These are phyloP conservation scores for Sporothrix pseudoabietina DNA, from an alignment of 2,329 filamentous ascomycete species.

Conservation along the genomic window DNA sequence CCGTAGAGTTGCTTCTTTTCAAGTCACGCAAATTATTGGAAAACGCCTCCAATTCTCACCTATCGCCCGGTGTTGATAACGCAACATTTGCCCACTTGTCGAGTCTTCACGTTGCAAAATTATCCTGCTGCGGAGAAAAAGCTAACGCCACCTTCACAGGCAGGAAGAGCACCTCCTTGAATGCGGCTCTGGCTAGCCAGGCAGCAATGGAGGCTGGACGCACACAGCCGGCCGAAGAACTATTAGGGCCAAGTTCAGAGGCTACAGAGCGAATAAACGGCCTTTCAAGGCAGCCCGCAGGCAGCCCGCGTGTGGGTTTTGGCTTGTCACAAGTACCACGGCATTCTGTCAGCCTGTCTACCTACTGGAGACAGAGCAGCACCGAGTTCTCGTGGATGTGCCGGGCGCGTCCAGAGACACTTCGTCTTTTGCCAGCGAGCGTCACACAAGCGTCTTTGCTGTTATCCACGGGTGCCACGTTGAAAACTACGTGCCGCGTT, in stretches of 20 bases:
- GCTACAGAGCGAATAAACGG: neutral
- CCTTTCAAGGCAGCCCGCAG: neutral
- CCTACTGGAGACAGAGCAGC: neutral
- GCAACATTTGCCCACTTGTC: neutral
- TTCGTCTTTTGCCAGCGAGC: neutral
- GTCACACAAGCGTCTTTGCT: neutral
- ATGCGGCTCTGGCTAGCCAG: constrained; percentile 9
- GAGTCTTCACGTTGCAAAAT: neutral
- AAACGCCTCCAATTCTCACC: neutral
- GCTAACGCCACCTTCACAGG: neutral
- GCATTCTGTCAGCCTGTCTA: neutral
- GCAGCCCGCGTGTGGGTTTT: neutral
- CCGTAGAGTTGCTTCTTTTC: neutral
- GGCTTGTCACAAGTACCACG: neutral
- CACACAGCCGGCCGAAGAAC: neutral
- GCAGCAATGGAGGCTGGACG: constrained; percentile 20
- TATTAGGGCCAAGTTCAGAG: neutral
- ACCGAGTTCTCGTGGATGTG: neutral
- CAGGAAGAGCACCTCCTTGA: neutral
- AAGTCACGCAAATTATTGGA: neutral
- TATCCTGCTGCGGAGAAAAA: neutral
- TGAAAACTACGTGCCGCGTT: neutral
- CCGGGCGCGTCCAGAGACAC: neutral
- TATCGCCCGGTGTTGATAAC: neutral
- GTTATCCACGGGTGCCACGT: constrained; percentile 16